These are phyloP conservation scores for Ormosia emarginata DNA, from an alignment of 306 rosid species.

Conservation along the genomic window DNA sequence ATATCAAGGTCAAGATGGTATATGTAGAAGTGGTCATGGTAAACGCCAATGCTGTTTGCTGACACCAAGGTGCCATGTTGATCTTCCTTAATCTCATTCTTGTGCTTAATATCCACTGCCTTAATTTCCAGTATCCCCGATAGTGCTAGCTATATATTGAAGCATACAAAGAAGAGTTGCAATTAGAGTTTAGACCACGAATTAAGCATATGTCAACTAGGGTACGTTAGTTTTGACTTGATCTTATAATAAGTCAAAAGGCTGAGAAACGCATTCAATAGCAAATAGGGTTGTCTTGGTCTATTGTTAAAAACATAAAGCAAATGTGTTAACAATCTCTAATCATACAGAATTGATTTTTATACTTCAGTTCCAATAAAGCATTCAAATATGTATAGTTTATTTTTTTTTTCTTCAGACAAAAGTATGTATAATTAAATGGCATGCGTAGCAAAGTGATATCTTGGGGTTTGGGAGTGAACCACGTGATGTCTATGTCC, in stretches of 20 bases:
- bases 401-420: too few species aligned
- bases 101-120: slow-evolving; percentile 31
- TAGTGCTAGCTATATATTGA: slow-evolving; percentile 22
- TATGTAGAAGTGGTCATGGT: slow-evolving; percentile 61
- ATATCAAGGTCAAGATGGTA: slow-evolving; percentile 63
- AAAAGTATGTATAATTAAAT: background rate
- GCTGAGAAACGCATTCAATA: too few species aligned
- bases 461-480: background rate
- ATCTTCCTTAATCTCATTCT: slow-evolving; percentile 38
- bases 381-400: background rate
- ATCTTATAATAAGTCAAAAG: background rate
- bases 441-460: background rate
- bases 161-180: background rate
- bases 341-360: background rate
- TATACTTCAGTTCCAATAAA: background rate
- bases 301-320: background rate
- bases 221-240: background rate
- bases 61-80: slow-evolving; percentile 48
- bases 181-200: background rate
- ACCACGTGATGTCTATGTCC: background rate
- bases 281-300: background rate
- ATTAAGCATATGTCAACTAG: background rate
- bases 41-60: slow-evolving; percentile 43
- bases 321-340: background rate
- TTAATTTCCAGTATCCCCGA: slow-evolving; percentile 46